These are phyloP conservation scores for Gastrolobium villosum DNA, from an alignment of 306 rosid species.

Conservation along the genomic window DNA sequence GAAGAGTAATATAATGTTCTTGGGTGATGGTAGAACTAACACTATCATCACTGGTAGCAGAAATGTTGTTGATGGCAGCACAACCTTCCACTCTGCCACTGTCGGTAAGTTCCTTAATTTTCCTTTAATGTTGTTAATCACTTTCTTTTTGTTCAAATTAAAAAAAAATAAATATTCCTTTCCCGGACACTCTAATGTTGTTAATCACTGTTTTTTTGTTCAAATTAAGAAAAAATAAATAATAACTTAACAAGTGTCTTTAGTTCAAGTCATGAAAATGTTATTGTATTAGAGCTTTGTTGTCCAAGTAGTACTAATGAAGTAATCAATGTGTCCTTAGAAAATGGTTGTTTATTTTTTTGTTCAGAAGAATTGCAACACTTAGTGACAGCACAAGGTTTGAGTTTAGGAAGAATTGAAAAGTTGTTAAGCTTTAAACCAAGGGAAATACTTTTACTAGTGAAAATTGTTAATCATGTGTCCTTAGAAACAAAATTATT, in stretches of 20 bases:
- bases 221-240: no score
- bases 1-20: slow-evolving; percentile 76
- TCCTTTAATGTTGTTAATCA: neutral
- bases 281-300: no score
- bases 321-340: neutral
- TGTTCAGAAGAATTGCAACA: neutral
- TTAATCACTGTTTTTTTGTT: neutral
- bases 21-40: slow-evolving; percentile 74
- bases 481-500: no score
- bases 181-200: neutral
- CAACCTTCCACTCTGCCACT: slow-evolving; percentile 93
- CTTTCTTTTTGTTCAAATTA: neutral
- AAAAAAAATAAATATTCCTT: no score
- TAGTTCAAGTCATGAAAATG: no score
- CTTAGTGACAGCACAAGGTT: neutral
- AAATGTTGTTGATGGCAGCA: slow-evolving; percentile 92
- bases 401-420: neutral
- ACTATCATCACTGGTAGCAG: slow-evolving; percentile 80
- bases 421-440: neutral
- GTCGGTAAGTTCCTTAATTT: slow-evolving; percentile 62
- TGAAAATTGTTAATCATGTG: no score
- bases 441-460: no score
- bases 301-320: no score
- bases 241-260: no score
- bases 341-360: neutral